Evolutionary conservation across 345 rosid species (phyloP).

Genomic region (Citrus sinensis): DVS_A1.0 CM039162.1:29419501-29420000

Average conservation of each 20-base stretch:
- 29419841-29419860: not conserved
- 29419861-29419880: not conserved
- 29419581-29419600: slow-evolving; percentile 79
- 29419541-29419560: slow-evolving; percentile 95
- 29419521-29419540: slow-evolving; percentile 92
- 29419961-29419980: not conserved
- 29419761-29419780: slow-evolving; percentile 80
- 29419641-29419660: slow-evolving; percentile 71
- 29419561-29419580: slow-evolving; percentile 82
- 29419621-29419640: slow-evolving; percentile 90
- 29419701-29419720: slow-evolving; percentile 84
- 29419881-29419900: not conserved
- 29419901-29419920: not conserved
- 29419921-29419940: too few species aligned
- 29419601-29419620: slow-evolving; percentile 88
- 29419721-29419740: slow-evolving; percentile 96
- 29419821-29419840: slow-evolving; percentile 64
- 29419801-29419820: slow-evolving; percentile 68
- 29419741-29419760: slow-evolving; percentile 94
- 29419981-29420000: not conserved
- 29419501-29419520: slow-evolving; percentile 75
- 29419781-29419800: slow-evolving; percentile 81
- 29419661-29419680: slow-evolving; percentile 68
- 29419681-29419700: slow-evolving; percentile 59
- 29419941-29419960: too few species aligned